Evolutionary conservation across 75 land plant species (phyloP).

Genomic region (Adiantum capillusveneris): DNA sequence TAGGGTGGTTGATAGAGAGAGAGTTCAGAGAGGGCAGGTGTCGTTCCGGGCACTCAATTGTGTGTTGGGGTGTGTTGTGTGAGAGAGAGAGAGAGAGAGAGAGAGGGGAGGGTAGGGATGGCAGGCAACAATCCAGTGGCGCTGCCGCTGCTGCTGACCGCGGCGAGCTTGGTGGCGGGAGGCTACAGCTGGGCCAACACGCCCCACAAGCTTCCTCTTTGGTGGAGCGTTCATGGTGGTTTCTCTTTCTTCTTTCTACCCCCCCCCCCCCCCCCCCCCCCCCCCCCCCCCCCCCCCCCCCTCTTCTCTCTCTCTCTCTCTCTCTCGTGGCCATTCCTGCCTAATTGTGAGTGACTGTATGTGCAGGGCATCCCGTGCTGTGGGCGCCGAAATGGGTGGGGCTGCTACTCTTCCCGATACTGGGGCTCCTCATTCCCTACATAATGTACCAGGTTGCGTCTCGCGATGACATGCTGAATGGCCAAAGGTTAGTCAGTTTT

Average conservation of each 20-base stretch:
- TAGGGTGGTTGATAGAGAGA: too few species aligned
- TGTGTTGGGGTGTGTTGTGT: too few species aligned
- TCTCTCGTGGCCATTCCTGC: too few species aligned
- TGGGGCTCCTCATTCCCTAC: neutral
- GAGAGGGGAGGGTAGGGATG: too few species aligned
- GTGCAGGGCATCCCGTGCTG: neutral
- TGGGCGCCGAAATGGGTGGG: slow-evolving; percentile 5
- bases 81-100: too few species aligned
- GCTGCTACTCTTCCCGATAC: neutral
- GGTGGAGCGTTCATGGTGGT: slow-evolving; percentile 5
- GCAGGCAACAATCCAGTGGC: slow-evolving; percentile 2
- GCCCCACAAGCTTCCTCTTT: neutral
- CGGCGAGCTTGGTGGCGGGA: neutral
- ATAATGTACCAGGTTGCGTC: slow-evolving; percentile 5
- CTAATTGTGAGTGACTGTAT: too few species aligned
- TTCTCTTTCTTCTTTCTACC: neutral
- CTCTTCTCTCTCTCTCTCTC: too few species aligned
- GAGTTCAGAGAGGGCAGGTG: too few species aligned
- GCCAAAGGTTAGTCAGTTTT: slow-evolving; percentile 1
- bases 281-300: too few species aligned
- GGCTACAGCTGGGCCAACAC: slow-evolving; percentile 2
- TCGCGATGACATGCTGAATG: neutral
- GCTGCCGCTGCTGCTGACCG: slow-evolving; percentile 2
- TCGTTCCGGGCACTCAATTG: too few species aligned
- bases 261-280: too few species aligned